Base-by-base conservation (phyloP, 2,329 filamentous ascomycete species). In the Fusarium tuaranense region DNA sequence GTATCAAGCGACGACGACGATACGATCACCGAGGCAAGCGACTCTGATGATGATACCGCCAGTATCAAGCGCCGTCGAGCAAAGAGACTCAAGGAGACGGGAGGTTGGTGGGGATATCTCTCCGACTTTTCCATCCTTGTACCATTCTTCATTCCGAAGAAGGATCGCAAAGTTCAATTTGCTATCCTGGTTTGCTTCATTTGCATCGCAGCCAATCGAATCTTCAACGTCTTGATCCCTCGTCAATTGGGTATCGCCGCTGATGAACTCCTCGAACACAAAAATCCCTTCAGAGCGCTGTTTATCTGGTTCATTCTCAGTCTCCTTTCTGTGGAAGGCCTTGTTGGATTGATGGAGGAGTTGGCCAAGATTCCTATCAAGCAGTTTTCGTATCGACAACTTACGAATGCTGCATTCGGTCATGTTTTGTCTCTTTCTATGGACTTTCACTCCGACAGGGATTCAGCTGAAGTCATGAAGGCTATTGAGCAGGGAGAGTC, bases 381-480 rank as follows among this genome's bases (percentile, higher is more conserved):
- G 74, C 81, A 83, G 39, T 83, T 80, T 18, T 82, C 82, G 3
- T 90, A 91, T 72, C 85, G 87, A 58, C 85, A 87, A 20, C 86
- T 94, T 57, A 88, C 87, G 13, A 88, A 88, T 2, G 86, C 90
- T 3, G 89, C 91, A 0, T 94, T 93, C 78, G 86, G 88, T 67
- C 92, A 94, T 68, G 87, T 94, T 38, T 91, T 94, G 87, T 86
- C 84, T n/a, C 84, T 94, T 1, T 92, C 91, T 0, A 92, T 92
- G 83, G 91, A 93, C 70, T 94, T 93, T 65, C 92, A 94, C 78
- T 89, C 90, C 20, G 87, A 88, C 60, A 92, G 92, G 72, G 87
- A 89, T 64, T 91, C 90, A 1, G 91, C 90, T 2, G 89, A 92
- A 70, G 84, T 94, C 0, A 89, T 91, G 80, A 88, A 90, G 72